A percentile compares a stretch with the other conserved stretches of the same genome.
Evolutionary conservation across 441 rosid species (phyloP).

Genomic region (Geranium incanum): DNA sequence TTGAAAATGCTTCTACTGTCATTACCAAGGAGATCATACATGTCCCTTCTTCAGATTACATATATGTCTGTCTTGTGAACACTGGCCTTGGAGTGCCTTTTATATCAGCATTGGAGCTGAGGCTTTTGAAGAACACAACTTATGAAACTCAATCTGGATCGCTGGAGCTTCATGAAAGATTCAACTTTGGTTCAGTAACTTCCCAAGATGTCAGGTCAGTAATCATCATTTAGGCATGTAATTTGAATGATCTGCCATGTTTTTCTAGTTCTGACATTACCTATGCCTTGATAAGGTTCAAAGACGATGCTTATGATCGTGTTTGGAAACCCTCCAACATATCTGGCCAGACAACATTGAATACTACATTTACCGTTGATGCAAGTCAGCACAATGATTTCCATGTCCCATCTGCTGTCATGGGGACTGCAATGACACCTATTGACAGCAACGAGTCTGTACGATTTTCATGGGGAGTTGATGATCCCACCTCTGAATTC

Average conservation of each 20-base stretch:
- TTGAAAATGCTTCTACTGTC: slow-evolving; percentile 6
- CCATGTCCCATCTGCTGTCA: slow-evolving; percentile 19
- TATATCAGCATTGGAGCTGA: slow-evolving; percentile 32
- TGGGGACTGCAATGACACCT: slow-evolving; percentile 28
- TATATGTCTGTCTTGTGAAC: slow-evolving; percentile 31
- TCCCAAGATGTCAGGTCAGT: slow-evolving; percentile 28
- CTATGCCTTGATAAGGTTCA: slow-evolving; percentile 22
- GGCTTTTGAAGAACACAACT: slow-evolving; percentile 24
- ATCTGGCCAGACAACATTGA: neutral
- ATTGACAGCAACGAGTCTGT: slow-evolving; percentile 17
- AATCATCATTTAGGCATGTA: neutral
- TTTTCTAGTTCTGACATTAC: neutral
- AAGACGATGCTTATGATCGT: slow-evolving; percentile 32
- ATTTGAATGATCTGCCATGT: neutral
- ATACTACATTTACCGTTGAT: slow-evolving; percentile 12
- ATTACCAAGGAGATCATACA: slow-evolving; percentile 28
- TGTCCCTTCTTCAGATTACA: slow-evolving; percentile 15
- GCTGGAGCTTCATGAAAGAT: slow-evolving; percentile 26
- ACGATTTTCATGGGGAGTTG: slow-evolving; percentile 9
- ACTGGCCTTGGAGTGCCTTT: slow-evolving; percentile 26
- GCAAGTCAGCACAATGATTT: slow-evolving; percentile 10
- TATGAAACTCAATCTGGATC: slow-evolving; percentile 22
- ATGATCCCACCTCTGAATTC: slow-evolving; percentile 20
- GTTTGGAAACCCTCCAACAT: slow-evolving; percentile 26
- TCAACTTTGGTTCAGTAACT: slow-evolving; percentile 24